Percentiles rank a stretch among this genome's conserved stretches.
Conservation (phyloP, 108 stramenopile genomes). For the Skeletonema potamos region DNA sequence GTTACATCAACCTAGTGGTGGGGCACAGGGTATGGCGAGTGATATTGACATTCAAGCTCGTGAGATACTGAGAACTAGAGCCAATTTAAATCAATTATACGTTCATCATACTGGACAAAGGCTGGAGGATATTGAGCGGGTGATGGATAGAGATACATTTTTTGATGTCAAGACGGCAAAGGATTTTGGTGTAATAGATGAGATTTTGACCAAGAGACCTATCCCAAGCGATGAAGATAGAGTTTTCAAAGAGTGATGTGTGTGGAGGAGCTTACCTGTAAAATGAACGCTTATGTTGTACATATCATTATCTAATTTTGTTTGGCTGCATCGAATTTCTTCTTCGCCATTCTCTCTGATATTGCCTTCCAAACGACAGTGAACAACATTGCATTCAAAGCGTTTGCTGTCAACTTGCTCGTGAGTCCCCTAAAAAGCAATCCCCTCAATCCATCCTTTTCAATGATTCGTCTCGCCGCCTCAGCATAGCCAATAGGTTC, state of each 20-base stretch:
- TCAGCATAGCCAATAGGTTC: slow-evolving; percentile 69
- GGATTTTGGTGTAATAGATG: slow-evolving; percentile 94
- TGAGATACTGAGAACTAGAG: slow-evolving; percentile 77
- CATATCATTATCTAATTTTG: not conserved
- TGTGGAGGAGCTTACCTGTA: not conserved
- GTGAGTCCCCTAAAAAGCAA: slow-evolving; percentile 53
- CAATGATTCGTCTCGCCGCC: slow-evolving; percentile 44
- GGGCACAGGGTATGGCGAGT: slow-evolving; percentile 93
- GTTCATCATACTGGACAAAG: slow-evolving; percentile 84
- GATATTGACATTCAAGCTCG: slow-evolving; percentile 94
- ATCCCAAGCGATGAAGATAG: slow-evolving; percentile 29
- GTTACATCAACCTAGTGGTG: slow-evolving; percentile 95
- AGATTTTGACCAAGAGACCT: slow-evolving; percentile 75
- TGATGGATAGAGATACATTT: slow-evolving; percentile 97
- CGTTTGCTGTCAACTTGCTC: slow-evolving; percentile 56
- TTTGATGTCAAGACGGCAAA: slow-evolving; percentile 84
- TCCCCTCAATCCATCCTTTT: slow-evolving; percentile 38
- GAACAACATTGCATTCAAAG: slow-evolving; percentile 55
- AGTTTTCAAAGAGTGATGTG: not conserved
- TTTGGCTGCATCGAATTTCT: slow-evolving; percentile 1
- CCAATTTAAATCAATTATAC: slow-evolving; percentile 83
- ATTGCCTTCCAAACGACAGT: slow-evolving; percentile 62
- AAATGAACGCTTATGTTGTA: not conserved
- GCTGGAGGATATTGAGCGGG: slow-evolving; percentile 79
- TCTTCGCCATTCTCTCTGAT: slow-evolving; percentile 42